Evolutionary conservation across 2,329 filamentous ascomycete genomes (phyloP), one percentile per base, ranked within the genome.

Genomic region (Fusarium sp.): DNA sequence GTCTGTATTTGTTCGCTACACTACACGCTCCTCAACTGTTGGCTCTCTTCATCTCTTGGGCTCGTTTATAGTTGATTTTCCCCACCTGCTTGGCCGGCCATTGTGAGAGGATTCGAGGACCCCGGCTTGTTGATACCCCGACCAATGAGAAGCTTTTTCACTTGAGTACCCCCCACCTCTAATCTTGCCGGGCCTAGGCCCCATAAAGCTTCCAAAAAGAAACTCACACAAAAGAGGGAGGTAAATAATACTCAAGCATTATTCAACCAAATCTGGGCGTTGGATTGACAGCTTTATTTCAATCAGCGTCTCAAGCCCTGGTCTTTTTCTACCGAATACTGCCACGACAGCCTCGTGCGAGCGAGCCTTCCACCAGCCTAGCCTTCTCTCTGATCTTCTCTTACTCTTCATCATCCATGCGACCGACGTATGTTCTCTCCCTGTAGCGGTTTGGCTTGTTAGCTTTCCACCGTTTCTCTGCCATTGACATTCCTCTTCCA

Each of bases 331-430:
- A 30, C 18, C 28, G 57, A 23, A 31, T 57, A 42, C 52, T 65
- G 63, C 67, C 66, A 65, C 70, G 69, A 72, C 73, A 75, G 73
- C 73, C 73, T 75, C 66, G 73, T 58, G 63, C 64, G 70, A 70
- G 70, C 71, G 61, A 66, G 63, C 65, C 68, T 71, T 70, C 72
- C 72, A 71, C 69, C 71, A 73, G 74, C 74, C 73, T 76, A 73
- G 71, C 72, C 73, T 65, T 65, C 72, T 70, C 72, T 55, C 41
- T 38, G 46, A 44, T 55, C 65, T 55, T 62, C 44, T 45, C 52
- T 57, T 42, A 31, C 49, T 37, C 54, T 61, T 49, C n/a, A 55
- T 56, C 56, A 49, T 31, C 47, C 47, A 45, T 47, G 42, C 52
- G 52, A 46, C 52, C 52, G 52, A 46, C 52, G 33, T 55, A 45